Evolutionary conservation across 768 basidiomycete species (phyloP).

Genomic region (Baorangia bicolor): DNA sequence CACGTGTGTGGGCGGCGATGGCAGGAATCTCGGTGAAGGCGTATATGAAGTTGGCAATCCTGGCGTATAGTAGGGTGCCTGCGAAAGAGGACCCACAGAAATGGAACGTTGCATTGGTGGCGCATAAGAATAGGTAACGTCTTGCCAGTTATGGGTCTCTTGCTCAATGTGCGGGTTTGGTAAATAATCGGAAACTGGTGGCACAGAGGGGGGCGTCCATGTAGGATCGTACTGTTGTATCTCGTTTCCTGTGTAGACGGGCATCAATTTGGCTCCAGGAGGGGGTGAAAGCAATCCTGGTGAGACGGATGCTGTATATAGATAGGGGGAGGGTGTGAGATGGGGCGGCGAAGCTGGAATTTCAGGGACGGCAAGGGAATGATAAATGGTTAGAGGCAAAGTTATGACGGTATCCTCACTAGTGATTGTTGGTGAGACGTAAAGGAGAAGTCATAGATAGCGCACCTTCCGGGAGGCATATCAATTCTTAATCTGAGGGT

Average conservation of each 20-base stretch:
- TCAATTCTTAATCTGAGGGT: slow-evolving; percentile 58
- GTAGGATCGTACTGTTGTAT: slow-evolving; percentile 8
- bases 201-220: slow-evolving; percentile 9
- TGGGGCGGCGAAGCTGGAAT: slow-evolving; percentile 30
- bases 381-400: slow-evolving; percentile 62
- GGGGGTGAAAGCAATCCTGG: slow-evolving; percentile 28
- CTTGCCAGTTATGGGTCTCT: slow-evolving; percentile 20
- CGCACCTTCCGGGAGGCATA: slow-evolving; percentile 69
- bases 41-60: slow-evolving; percentile 35
- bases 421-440: slow-evolving; percentile 9
- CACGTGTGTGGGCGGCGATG: slow-evolving; percentile 30
- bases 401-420: slow-evolving; percentile 72
- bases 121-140: slow-evolving; percentile 30
- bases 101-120: slow-evolving; percentile 47
- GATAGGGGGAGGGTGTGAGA: slow-evolving; percentile 16
- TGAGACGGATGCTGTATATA: slow-evolving; percentile 15
- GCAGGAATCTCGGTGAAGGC: slow-evolving; percentile 25
- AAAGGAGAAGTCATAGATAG: slow-evolving; percentile 11
- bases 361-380: slow-evolving; percentile 57
- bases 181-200: slow-evolving; percentile 2
- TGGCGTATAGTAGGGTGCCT: slow-evolving; percentile 32
- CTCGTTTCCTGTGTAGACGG: slow-evolving; percentile 9
- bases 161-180: slow-evolving; percentile 5
- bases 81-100: slow-evolving; percentile 45
- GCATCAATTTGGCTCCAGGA: slow-evolving; percentile 11